phyloP scores from a whole-genome alignment of 441 rosid species.

The Bocquillonia castaneifolia region DNA sequence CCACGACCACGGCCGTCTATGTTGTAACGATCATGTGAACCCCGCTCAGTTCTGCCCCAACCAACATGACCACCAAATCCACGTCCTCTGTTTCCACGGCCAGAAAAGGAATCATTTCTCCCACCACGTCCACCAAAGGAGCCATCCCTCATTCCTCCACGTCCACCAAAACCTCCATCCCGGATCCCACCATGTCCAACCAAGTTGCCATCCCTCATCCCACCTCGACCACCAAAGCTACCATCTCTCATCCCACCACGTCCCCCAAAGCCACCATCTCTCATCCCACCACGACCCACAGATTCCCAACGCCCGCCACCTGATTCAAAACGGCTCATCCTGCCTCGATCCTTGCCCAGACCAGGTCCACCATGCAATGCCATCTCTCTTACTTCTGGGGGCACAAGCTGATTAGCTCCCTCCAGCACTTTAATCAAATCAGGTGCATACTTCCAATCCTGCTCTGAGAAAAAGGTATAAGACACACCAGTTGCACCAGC shows the following conservation, averaged over 20 bases:
- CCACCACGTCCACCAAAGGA: slow-evolving; percentile 44
- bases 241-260: slow-evolving; percentile 40
- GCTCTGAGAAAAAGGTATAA: slow-evolving; percentile 86
- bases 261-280: slow-evolving; percentile 49
- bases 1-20: slow-evolving; percentile 65
- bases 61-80: slow-evolving; percentile 54
- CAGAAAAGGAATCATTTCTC: slow-evolving; percentile 50
- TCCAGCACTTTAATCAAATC: slow-evolving; percentile 84
- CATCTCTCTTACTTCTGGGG: slow-evolving; percentile 75
- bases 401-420: slow-evolving; percentile 89
- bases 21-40: slow-evolving; percentile 46
- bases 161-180: slow-evolving; percentile 39
- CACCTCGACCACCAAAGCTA: slow-evolving; percentile 54
- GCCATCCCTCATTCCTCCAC: slow-evolving; percentile 47
- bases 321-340: slow-evolving; percentile 67
- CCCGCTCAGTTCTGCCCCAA: slow-evolving; percentile 56
- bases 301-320: slow-evolving; percentile 74
- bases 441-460: slow-evolving; percentile 78
- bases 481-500: slow-evolving; percentile 96
- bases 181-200: slow-evolving; percentile 50
- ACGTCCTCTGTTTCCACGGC: slow-evolving; percentile 61
- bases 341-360: slow-evolving; percentile 63
- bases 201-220: slow-evolving; percentile 43
- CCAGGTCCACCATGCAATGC: slow-evolving; percentile 75
- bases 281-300: slow-evolving; percentile 27